Evolutionary conservation across 2,329 filamentous ascomycete species (phyloP).

Genomic region (Tricladium varicosporioides): DNA sequence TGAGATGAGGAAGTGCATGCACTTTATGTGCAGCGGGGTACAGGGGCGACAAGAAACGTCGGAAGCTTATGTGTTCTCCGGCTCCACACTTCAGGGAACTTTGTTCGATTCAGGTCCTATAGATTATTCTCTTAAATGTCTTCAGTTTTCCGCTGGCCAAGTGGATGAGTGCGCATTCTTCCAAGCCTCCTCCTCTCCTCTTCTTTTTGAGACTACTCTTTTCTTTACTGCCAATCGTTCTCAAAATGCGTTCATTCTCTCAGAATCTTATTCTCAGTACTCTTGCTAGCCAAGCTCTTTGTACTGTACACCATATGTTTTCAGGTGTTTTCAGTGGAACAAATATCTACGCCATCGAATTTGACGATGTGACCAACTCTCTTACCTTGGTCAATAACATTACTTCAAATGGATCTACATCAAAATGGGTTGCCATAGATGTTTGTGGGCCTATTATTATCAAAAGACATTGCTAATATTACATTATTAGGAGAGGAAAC

Average conservation of each 20-base stretch:
- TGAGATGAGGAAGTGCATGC: too few relatives aligned
- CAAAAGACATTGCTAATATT: not conserved
- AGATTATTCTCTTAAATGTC: too few relatives aligned
- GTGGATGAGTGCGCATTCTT: too few relatives aligned
- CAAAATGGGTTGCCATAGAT: slow-evolving; percentile 26
- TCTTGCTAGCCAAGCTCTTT: slow-evolving; percentile 2
- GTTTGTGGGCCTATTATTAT: slow-evolving; percentile 7
- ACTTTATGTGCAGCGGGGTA: too few relatives aligned
- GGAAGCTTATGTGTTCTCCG: too few relatives aligned
- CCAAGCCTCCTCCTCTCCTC: too few relatives aligned
- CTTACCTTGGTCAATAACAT: slow-evolving; percentile 27
- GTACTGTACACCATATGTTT: slow-evolving; percentile 18
- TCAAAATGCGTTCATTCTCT: not conserved
- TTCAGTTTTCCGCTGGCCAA: too few relatives aligned
- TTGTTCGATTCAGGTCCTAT: too few relatives aligned
- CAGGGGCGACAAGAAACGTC: too few relatives aligned
- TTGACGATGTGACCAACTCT: slow-evolving; percentile 31
- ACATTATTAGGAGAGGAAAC: not conserved
- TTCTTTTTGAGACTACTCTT: not conserved
- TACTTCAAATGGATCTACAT: slow-evolving; percentile 18
- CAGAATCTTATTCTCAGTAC: not conserved
- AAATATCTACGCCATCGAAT: slow-evolving; percentile 25
- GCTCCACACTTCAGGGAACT: too few relatives aligned
- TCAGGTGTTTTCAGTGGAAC: slow-evolving; percentile 17
- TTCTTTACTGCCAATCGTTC: not conserved